Evolutionary conservation across 2,329 filamentous ascomycete genomes (phyloP), one percentile per base, ranked within the genome.

Genomic region (Leptographium lundbergii): DNA sequence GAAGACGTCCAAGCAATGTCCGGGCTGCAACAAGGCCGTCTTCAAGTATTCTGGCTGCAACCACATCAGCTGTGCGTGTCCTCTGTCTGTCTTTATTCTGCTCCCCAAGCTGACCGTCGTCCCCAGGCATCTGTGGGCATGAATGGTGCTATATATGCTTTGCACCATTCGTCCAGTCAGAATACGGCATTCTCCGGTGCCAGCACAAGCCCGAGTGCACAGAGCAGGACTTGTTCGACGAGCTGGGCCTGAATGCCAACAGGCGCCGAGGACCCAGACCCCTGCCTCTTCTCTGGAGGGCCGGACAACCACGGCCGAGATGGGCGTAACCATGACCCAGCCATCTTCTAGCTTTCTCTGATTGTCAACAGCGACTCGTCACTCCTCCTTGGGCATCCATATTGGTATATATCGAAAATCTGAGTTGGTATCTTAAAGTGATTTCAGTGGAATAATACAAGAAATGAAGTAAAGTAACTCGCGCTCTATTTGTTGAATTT

Each of bases 111-210:
- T 39, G 22, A 25, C 7, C 9, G 29, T 29, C 25, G 22, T 9
- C 17, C 22, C 29, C 50, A 70, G 68, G 68, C 51, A 54, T 68
- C 6, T 75, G 73, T 55, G 68, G 70, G 7, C 69, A 73, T 39
- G 68, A 74, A 55, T 75, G 71, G 71, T 74, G 72, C 61, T 74
- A 73, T 62, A 22, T 71, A 11, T 75, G 73, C 61, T 64, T 66
- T 10, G 68, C 63, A 1, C 57, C 64, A 4, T 74, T 68, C 58
- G 64, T 66, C 32, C 61, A 59, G 42, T 66, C 69, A 55, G 48
- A 61, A 5, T 58, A 64, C 9, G 65, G 66, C 22, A 66, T 70
- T 36, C 65, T 71, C 1, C 64, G 63, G 24, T 74, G 71, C 55
- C 64, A 63, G 0, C 72, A 74, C 62, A 66, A 64, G 11, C 53